Evolutionary conservation across 257 asterid genomes (phyloP), one percentile per base, ranked within the genome.

Genomic region (Eucommia ulmoides): DNA sequence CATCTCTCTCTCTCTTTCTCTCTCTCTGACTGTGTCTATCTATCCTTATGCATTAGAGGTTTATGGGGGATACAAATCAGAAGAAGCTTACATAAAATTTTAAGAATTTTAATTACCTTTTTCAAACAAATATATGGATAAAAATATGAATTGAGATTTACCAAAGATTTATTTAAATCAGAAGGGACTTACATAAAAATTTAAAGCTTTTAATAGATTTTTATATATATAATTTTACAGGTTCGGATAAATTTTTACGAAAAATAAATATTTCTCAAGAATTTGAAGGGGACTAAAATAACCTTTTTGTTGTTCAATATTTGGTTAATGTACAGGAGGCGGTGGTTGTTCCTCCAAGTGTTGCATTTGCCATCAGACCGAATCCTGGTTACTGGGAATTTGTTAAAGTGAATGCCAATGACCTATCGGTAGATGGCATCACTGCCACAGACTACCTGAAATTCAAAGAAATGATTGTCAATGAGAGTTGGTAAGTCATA

Each of bases 361-460:
- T 88, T n/a, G 89, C 87, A 41, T 88, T 88, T 24, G 82, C 95
- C 8, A 41, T 79, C 15, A 72, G 97, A 58, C 95, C 93, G 1
- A 75, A 84, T 54, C 96, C 97, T 0, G 97, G 97, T 23, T 70
- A 74, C 35, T 88, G 97, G 97, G 97, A 88, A 76, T 77, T 71
- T 11, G 87, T 88, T 38, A 88, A 78, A 69, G 95, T 88, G 19
- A 62, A 69, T 53, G 86, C 89, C 1, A 70, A 66, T 65, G 94
- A 88, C 61, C 83, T 88, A 42, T 75, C 96, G 1, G 95, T 82
- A 3, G 96, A 84, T 44, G 89, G 84, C 23, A 74, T 84, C 50
- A 72, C 97, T 5, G 57, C 75, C 18, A 72, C 78, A 1, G 94
- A 88, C 18, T 88, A 75, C 86, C 55, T 88, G 80, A 85, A 82